These are phyloP conservation scores for Elsinoe australis DNA, from an alignment of 2,329 filamentous ascomycete species.

Conservation along the genomic window DNA sequence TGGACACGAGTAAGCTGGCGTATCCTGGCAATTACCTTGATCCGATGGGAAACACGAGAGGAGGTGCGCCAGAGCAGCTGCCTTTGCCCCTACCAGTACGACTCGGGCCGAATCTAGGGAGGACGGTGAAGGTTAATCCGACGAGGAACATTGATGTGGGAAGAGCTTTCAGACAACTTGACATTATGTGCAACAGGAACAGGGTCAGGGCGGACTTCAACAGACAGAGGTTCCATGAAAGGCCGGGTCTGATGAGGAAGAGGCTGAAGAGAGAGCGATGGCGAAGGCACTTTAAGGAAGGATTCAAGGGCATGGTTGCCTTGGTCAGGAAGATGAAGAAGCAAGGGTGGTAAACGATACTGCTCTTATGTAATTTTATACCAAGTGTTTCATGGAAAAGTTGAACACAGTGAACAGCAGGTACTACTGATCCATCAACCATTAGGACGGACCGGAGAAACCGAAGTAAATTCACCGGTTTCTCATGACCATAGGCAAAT, in stretches of 20 bases:
- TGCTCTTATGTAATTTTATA: background rate
- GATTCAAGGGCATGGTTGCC: conserved; percentile 70
- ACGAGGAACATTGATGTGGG: conserved; percentile 39
- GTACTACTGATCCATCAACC: too few relatives aligned
- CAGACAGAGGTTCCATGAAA: conserved; percentile 64
- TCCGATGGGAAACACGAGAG: too few relatives aligned
- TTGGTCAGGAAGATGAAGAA: conserved; percentile 62
- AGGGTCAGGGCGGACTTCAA: conserved; percentile 49
- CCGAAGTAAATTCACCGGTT: background rate
- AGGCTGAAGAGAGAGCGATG: conserved; percentile 73
- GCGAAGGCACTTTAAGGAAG: conserved; percentile 65
- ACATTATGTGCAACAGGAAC: conserved; percentile 46
- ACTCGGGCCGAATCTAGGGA: conserved; percentile 35
- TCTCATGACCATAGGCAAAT: background rate
- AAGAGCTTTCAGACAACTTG: conserved; percentile 40
- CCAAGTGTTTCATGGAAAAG: background rate
- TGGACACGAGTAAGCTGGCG: background rate
- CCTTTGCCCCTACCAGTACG: conserved; percentile 24
- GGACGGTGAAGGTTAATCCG: conserved; percentile 33
- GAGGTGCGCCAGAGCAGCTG: too few relatives aligned
- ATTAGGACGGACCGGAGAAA: too few relatives aligned
- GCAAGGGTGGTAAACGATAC: conserved; percentile 62
- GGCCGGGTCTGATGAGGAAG: conserved; percentile 68
- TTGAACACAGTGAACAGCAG: too few relatives aligned
- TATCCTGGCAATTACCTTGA: too few relatives aligned